These are phyloP conservation scores for Malus hybrid DNA, from an alignment of 331 rosid genomes.

Conservation along the genomic window DNA sequence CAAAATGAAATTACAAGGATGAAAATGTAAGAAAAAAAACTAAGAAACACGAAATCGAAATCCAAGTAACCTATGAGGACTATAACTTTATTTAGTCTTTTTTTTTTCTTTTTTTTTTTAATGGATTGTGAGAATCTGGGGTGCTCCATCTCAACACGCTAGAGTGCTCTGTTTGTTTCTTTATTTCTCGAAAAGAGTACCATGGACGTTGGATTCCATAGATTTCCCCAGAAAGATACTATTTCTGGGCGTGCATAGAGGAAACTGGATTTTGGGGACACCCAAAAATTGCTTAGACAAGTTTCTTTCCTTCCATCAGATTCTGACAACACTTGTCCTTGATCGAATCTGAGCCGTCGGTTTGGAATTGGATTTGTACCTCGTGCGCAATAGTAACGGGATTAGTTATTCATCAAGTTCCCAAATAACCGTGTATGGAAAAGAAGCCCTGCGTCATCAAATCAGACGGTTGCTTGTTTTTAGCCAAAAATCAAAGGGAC, in stretches of 20 bases:
- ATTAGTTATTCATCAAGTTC: conserved; percentile 2
- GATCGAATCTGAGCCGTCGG: neutral
- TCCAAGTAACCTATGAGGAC: too few relatives aligned
- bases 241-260: neutral
- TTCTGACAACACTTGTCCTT: neutral
- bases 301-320: neutral
- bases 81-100: too few relatives aligned
- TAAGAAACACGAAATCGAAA: too few relatives aligned
- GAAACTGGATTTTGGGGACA: neutral
- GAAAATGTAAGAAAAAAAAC: too few relatives aligned
- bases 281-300: neutral
- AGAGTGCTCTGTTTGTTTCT: neutral
- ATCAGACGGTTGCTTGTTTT: neutral
- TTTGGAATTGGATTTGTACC: neutral
- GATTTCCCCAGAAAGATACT: neutral
- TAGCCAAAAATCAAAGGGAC: neutral
- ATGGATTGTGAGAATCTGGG: too few relatives aligned
- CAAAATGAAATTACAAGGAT: too few relatives aligned
- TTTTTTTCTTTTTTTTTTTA: too few relatives aligned
- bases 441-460: neutral
- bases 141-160: too few relatives aligned
- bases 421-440: neutral
- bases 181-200: neutral
- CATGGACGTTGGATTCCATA: neutral
- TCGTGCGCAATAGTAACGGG: neutral